These are phyloP conservation scores for Apiotrichum domesticum DNA, from an alignment of 1,284 basidiomycete species.

Conservation along the genomic window DNA sequence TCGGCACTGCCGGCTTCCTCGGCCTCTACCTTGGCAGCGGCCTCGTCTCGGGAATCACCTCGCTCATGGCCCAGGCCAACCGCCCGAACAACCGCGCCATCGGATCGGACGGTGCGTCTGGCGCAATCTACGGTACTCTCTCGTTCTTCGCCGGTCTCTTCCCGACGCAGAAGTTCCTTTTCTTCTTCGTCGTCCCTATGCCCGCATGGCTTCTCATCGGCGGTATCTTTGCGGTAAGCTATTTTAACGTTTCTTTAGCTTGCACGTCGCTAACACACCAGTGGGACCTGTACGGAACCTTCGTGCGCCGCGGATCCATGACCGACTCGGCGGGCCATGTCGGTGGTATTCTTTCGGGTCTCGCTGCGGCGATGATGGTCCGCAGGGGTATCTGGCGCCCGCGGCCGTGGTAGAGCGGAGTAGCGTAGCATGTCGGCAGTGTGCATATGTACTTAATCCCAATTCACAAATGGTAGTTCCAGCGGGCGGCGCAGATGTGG, in stretches of 20 bases:
- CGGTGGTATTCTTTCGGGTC: conserved; percentile 66
- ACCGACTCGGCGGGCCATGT: conserved; percentile 72
- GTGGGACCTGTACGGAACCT: conserved; percentile 26
- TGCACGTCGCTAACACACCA: conserved; percentile 1
- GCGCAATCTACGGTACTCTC: conserved; percentile 45
- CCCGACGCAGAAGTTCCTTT: conserved; percentile 62
- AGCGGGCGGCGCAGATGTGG: no score
- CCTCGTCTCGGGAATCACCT: conserved; percentile 57
- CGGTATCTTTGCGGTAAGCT: conserved; percentile 59
- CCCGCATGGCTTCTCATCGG: conserved; percentile 73
- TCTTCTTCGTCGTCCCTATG: conserved; percentile 76
- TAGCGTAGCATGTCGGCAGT: background rate
- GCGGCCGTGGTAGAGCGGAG: background rate
- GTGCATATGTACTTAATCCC: background rate
- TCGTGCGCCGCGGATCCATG: conserved; percentile 14
- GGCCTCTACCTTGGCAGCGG: conserved; percentile 69
- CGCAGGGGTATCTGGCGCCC: conserved; percentile 6
- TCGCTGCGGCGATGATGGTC: conserved; percentile 52
- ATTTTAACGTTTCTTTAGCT: background rate
- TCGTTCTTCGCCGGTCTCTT: conserved; percentile 66
- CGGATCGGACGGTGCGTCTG: conserved; percentile 54
- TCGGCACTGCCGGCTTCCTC: conserved; percentile 67
- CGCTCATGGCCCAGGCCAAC: conserved; percentile 45
- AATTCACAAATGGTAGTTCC: background rate
- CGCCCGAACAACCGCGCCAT: background rate